These are phyloP conservation scores for Pseudogymnoascus sp. DNA, from an alignment of 2,329 filamentous ascomycete genomes.

Conservation along the genomic window DNA sequence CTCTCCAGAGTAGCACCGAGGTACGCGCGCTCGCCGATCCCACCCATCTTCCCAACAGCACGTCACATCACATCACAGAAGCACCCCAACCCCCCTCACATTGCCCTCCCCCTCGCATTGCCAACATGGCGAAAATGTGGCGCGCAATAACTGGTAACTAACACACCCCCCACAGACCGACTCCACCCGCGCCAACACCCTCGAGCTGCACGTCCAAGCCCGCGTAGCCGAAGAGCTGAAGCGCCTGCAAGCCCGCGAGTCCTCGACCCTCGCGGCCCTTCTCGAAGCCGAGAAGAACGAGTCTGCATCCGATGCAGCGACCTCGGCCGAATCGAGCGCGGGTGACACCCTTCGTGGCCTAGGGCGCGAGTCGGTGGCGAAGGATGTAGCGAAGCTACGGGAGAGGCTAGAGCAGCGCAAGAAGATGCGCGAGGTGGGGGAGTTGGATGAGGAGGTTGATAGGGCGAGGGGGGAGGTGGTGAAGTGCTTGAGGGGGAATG, in stretches of 20 bases:
- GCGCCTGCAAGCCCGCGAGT: conserved; percentile 65
- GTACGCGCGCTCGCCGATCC: conserved; percentile 41
- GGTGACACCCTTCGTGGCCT: conserved; percentile 29
- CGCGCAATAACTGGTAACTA: background rate
- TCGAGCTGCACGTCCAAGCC: conserved; percentile 82
- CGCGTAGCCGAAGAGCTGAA: conserved; percentile 82
- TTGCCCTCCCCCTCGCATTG: background rate
- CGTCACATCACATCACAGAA: background rate
- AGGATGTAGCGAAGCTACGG: conserved; percentile 53
- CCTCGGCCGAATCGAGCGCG: conserved; percentile 19
- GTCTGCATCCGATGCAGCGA: conserved; percentile 9
- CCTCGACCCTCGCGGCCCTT: conserved; percentile 60
- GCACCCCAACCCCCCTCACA: conserved; percentile 11
- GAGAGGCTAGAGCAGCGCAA: conserved; percentile 54
- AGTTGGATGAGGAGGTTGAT: conserved; percentile 65
- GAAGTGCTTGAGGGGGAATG: conserved; percentile 73
- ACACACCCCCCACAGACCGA: conserved; percentile 58
- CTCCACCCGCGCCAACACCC: conserved; percentile 70
- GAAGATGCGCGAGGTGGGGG: conserved; percentile 58
- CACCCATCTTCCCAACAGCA: background rate
- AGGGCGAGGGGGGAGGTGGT: conserved; percentile 69
- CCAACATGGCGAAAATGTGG: background rate
- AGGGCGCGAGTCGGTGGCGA: conserved; percentile 44
- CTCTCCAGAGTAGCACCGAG: conserved; percentile 77
- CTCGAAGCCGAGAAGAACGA: conserved; percentile 35